Conservation (phyloP, 805 yeast species). For the Saturnispora galanensis region DNA sequence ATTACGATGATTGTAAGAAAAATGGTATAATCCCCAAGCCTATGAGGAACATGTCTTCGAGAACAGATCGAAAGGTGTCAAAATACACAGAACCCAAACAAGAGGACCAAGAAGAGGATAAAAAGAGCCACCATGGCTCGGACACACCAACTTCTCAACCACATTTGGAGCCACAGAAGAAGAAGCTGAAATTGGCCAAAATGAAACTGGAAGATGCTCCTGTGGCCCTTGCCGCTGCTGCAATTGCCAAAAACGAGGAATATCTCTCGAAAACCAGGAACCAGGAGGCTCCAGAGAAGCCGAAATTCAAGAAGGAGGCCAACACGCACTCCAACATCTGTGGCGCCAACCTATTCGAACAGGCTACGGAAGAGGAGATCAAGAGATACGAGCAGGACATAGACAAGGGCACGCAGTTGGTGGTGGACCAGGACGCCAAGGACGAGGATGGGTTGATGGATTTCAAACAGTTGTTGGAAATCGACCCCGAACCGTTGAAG, state of each 20-base stretch:
- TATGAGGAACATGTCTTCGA: slow-evolving; percentile 47
- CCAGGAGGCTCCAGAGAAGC: too few species aligned
- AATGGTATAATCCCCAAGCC: slow-evolving; percentile 39
- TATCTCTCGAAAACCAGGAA: not conserved
- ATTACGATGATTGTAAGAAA: slow-evolving; percentile 36
- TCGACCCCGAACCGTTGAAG: slow-evolving; percentile 25
- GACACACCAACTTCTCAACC: not conserved
- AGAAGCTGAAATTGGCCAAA: slow-evolving; percentile 4
- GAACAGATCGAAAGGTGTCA: slow-evolving; percentile 25
- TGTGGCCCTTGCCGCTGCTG: not conserved
- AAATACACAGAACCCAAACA: not conserved
- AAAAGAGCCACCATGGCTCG: not conserved
- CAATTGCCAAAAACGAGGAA: not conserved
- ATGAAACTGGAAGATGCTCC: slow-evolving; percentile 1
- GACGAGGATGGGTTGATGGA: slow-evolving; percentile 15
- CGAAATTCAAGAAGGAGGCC: too few species aligned
- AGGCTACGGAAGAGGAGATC: slow-evolving; percentile 25
- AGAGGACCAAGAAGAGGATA: not conserved
- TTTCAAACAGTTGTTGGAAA: slow-evolving; percentile 14
- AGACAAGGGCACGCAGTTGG: not conserved
- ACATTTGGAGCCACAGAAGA: not conserved
- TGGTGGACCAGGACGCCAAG: slow-evolving; percentile 8
- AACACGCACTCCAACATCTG: too few species aligned
- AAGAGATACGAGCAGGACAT: slow-evolving; percentile 10
- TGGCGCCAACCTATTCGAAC: slow-evolving; percentile 24